Evolutionary conservation across 1,139 yeast genomes (phyloP), one percentile per base, ranked within the genome.

Genomic region (Hyphopichia pseudoburtonii): DNA sequence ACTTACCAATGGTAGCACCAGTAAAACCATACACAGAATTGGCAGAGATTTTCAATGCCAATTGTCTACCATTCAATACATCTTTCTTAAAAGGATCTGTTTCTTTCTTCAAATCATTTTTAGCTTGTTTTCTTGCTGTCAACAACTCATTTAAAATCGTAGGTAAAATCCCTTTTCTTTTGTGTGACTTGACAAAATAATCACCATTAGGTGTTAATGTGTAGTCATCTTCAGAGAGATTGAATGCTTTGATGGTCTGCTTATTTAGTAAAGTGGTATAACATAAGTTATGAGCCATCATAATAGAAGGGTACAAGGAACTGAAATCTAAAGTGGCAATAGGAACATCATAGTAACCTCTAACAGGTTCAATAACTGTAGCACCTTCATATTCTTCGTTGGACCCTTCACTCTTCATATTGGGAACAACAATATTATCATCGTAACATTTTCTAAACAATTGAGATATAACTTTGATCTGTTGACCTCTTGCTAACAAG

Each of bases 271-370:
- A 66, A 0, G 98, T 90, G 0, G 98, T 92, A 60, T 94, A 94
- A 60, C 99, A 94, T 41, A 94, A 70, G 59, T 94, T 94, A 60
- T 94, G 99, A 0, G 99, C 98, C 97, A 92, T 92, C 97, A 94
- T 94, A 54, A 94, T 94, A 42, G 97, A 87, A 5, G 99, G 99
- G 61, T 94, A 94, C 73, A 94, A 76, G 33, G 97, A 88, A 48
- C 96, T 89, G 77, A 94, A 94, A 82, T 94, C 99, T 49, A 94
- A 72, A 0, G 99, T 94, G 2, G 98, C 96, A 56, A 94, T 92
- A 0, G 99, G 99, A 8, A 86, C 92, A 61, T 89, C 96, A 53
- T 94, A 94, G 61, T 89, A 94, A 0, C 98, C 98, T 58, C 97
- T 78, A 11, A 73, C 74, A 1, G 99, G 99, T 57, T 94, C 98